These are phyloP conservation scores for Platanthera guangdongensis DNA, from an alignment of 106 monocot species.

Conservation along the genomic window DNA sequence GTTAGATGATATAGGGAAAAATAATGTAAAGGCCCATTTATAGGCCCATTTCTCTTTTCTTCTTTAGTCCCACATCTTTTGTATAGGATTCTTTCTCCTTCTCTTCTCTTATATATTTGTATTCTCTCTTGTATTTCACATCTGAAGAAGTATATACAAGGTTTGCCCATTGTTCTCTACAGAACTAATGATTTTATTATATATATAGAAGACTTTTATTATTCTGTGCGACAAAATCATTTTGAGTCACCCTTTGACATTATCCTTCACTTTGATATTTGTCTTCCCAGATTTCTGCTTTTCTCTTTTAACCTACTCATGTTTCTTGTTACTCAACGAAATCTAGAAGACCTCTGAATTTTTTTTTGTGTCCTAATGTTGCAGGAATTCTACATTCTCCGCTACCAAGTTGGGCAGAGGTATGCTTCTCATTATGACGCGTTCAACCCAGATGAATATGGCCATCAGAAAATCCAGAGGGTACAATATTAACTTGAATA, in stretches of 20 bases:
- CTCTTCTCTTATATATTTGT: no score
- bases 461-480: conserved; percentile 75
- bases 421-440: conserved; percentile 82
- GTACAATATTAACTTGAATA: conserved; percentile 21
- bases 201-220: no score
- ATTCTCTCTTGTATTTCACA: no score
- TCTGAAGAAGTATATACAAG: no score
- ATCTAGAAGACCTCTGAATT: neutral
- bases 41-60: no score
- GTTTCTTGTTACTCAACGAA: neutral
- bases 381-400: conserved; percentile 67
- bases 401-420: conserved; percentile 75
- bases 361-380: conserved; percentile 10
- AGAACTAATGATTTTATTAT: no score
- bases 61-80: no score
- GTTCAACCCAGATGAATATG: conserved; percentile 65
- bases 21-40: no score
- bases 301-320: neutral
- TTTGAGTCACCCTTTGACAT: neutral
- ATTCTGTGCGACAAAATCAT: no score
- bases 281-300: neutral
- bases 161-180: no score
- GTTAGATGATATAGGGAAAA: no score
- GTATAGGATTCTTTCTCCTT: no score
- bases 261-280: neutral